Base-by-base conservation (phyloP, 768 basidiomycete genomes). In the Glaciozyma antarctica region DNA sequence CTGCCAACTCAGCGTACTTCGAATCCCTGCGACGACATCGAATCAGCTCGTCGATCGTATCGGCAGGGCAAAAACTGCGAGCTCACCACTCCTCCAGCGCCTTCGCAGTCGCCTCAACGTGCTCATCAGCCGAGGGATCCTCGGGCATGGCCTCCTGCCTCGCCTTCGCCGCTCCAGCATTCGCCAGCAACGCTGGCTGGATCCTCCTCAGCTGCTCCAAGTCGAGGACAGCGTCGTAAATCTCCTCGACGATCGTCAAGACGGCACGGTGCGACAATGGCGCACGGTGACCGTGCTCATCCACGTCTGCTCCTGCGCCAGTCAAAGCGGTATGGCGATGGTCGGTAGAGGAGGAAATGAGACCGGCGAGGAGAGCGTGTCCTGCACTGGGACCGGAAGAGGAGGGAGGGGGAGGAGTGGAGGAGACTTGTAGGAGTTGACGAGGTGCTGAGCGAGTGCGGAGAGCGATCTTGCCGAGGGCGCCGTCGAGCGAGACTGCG, bases 391-490 rank as follows among this genome's bases (percentile, higher is more conserved):
- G 57, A 1, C 32, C 59, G 30, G 56, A 32, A 13, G 52, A 34
- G 19, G 53, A 38, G 21, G 60, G 52, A 5, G 67, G 51, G n/a
- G 68, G 61, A 22, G 63, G 24, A 9, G 45, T 48, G 15, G 43
- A 32, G 21, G 41, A 24, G 64, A 98, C 90, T 76, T 98, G 91
- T 6, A 99, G 82, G 30, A 98, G 84, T 66, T 95, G 94, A 49
- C 94, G 84, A 19, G 95, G 95, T n/a, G 93, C 93, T 73, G 91
- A 92, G 75, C 92, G 89, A 66, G 91, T 93, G 62, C 94, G 81
- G 30, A 90, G 88, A 44, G 92, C 90, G 2, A 93, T 94, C 77
- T 87, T 92, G 12, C 95, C 95, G 6, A 99, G 82, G 12, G 92
- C 95, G 62, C 94, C 93, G 79, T 95, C 75, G 55, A 76, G 73